Evolutionary conservation across 176 grass and related monocot genomes (phyloP).

Genomic region (Dactylis glomerata): DNA sequence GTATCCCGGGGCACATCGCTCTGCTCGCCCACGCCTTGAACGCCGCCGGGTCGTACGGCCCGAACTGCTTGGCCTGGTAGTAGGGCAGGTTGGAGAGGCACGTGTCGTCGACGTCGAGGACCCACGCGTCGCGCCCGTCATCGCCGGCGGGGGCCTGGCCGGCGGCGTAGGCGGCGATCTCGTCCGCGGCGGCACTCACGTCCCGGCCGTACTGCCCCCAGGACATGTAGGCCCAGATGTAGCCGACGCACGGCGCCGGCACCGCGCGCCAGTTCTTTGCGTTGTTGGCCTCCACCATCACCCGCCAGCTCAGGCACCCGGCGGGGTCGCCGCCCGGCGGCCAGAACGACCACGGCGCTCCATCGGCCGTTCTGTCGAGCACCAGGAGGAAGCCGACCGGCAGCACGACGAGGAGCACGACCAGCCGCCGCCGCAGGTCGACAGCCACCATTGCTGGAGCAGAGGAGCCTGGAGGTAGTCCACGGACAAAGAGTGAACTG

Average conservation of each 20-base stretch:
- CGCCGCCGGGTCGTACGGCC: conserved; percentile 62
- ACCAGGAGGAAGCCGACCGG: too few relatives aligned
- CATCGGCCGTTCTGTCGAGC: background rate
- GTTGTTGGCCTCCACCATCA: conserved; percentile 83
- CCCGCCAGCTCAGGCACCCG: conserved; percentile 69
- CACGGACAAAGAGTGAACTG: background rate
- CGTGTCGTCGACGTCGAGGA: conserved; percentile 87
- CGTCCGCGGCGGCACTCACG: conserved; percentile 34
- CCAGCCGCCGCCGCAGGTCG: background rate
- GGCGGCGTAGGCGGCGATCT: conserved; percentile 41
- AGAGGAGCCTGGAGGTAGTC: background rate
- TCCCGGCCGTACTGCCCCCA: conserved; percentile 70
- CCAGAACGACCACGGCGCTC: conserved; percentile 18
- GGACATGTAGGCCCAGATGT: conserved; percentile 63
- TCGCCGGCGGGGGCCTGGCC: background rate
- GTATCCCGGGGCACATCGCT: conserved; percentile 59
- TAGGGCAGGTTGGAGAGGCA: conserved; percentile 75
- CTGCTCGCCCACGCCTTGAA: conserved; percentile 72
- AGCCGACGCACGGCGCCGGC: conserved; percentile 52
- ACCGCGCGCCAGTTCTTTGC: conserved; percentile 56
- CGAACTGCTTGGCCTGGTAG: conserved; percentile 67
- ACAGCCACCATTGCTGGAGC: background rate
- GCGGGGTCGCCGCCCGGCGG: conserved; percentile 26
- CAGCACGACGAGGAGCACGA: background rate
- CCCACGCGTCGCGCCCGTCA: conserved; percentile 72